Conservation (phyloP, 2,329 filamentous ascomycete genomes). For the Chaetomium sp. region DNA sequence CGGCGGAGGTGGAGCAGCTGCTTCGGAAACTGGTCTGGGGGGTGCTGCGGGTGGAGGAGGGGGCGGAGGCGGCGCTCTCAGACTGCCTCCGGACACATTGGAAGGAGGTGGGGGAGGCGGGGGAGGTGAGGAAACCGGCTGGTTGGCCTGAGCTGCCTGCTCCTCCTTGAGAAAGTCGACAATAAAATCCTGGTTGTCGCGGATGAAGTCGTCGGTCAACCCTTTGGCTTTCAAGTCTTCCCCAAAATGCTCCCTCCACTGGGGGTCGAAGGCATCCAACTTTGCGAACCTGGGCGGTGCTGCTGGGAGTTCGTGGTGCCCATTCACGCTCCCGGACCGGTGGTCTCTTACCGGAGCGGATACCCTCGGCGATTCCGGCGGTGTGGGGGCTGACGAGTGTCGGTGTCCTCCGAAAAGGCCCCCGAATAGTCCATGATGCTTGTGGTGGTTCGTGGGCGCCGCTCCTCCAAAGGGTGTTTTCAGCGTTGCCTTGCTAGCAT, state of each 20-base stretch:
- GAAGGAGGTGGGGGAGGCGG: conserved; percentile 38
- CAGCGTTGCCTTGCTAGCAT: conserved; percentile 84
- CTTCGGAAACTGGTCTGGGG: conserved; percentile 33
- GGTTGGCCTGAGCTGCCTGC: conserved; percentile 47
- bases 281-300: conserved; percentile 60
- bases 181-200: conserved; percentile 69
- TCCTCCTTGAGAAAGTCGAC: conserved; percentile 64
- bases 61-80: conserved; percentile 48
- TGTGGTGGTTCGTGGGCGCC: conserved; percentile 44
- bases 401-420: conserved; percentile 63
- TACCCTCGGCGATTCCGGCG: conserved; percentile 58
- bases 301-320: conserved; percentile 41
- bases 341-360: conserved; percentile 43
- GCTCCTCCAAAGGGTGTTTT: conserved; percentile 71
- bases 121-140: conserved; percentile 31
- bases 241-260: conserved; percentile 67
- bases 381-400: conserved; percentile 60
- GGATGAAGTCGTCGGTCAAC: conserved; percentile 67
- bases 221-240: conserved; percentile 65
- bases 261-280: conserved; percentile 64
- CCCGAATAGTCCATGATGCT: conserved; percentile 55
- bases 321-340: conserved; percentile 51
- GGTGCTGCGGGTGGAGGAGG: conserved; percentile 40
- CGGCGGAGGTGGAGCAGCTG: conserved; percentile 39
- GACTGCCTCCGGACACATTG: conserved; percentile 41